Evolutionary conservation across 139 green algal species (phyloP), one percentile per base, ranked within the genome.

Genomic region (Pseudopediastrum boryanum): DNA sequence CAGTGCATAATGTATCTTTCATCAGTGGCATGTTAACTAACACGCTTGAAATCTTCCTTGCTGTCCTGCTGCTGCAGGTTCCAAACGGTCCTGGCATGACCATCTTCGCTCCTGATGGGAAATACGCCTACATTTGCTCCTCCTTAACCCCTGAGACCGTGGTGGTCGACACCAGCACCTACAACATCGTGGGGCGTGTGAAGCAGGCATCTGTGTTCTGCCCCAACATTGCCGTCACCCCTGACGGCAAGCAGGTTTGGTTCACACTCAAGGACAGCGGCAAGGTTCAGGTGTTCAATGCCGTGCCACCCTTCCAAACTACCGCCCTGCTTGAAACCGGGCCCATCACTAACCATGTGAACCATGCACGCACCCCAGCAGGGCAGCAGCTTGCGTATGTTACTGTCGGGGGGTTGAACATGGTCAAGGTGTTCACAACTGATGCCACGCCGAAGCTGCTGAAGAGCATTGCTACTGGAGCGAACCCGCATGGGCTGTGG

Each of bases 41-140:
- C 23, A 23, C 25, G 50, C 50, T 61, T 23, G 23, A 23, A 61
- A 36, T 36, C 44, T 33, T 36, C 44, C 35, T 36, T 69, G 56
- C 56, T 66, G 56, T 58, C n/a, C 61, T 69, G 61, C 61, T 69
- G 61, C 61, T 69, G 21, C 25, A 75, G 66, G 66, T 75, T 10
- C 66, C 66, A n/a, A 62, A 59, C n/a, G 66, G 41, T 16, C 66
- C 42, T 39, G 66, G 66, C 6, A 75, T 75, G 66, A 59, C n/a
- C 66, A 75, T 75, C 66, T 75, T 75, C 66, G 58, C 66, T n/a
- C 66, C 66, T 62, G 66, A 75, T n/a, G 66, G 66, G 43, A 36
- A 59, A 12, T 75, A 75, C 66, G 66, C 66, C 1, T 75, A 75
- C 66, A n/a, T 75, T 8, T 61, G 66, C 66, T 62, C 42, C 42